Evolutionary conservation across 202 grass and related monocot species (phyloP), one percentile per base, ranked within the genome.

Genomic region (Panicum virgatum): DNA sequence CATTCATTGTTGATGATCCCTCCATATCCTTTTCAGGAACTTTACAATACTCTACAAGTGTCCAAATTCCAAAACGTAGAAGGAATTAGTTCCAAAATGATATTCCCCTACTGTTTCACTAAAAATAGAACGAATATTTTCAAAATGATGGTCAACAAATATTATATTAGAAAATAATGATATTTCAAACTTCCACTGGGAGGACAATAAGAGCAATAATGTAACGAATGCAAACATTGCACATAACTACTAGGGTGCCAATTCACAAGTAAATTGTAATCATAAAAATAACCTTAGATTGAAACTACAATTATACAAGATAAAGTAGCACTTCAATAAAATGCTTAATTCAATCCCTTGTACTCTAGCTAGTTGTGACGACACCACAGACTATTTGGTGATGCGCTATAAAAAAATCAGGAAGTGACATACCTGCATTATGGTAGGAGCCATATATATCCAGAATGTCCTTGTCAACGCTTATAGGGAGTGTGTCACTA

Each of bases 1-100:
- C 25, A 25, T 42, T 27, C 20, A 14, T 15, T 62, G 42, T 78
- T 67, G 86, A 59, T 36, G 82, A 78, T 66, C 84, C 85, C 78
- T 85, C 84, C 62, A 71, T 45, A 69, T 97, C 94, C 37, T 85
- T 77, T 72, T 83, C 82, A 45, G 86, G 87, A 53, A 97, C 78
- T 44, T 62, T 89, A 80, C 76, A 65, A 32, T 90, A 91, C 65
- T 62, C 85, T 79, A 53, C n/a, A 75, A 56, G 71, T 77, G 61
- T 39, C 62, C 66, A 46, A 46, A 34, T 53, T 46, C 62, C 66
- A 86, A 50, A 68, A 63, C 64, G 76, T 57, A 80, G 11, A 73
- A 70, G 56, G 46, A 13, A 66, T 58, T 48, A 81, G 39, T 71
- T 42, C 14, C 12, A 54, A 51, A 68, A 65, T 47, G 11, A 23